phyloP scores from a whole-genome alignment of 805 yeast species.

The Lipomyces chichibuensis region DNA sequence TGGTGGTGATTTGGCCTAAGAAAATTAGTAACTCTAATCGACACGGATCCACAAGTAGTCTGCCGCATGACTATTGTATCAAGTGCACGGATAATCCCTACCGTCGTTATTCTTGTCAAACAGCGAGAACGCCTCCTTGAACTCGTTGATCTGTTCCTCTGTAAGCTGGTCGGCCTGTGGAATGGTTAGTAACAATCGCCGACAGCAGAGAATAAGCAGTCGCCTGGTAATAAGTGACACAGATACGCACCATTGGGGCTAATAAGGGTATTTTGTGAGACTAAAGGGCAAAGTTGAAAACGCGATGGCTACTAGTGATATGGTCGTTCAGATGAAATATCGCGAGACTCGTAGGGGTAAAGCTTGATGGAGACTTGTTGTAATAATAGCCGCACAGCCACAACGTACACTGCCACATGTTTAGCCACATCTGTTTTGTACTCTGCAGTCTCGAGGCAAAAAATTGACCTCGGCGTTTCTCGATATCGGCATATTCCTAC shows the following conservation, averaged over 20 bases:
- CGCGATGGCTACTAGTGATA: background rate
- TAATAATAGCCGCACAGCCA: background rate
- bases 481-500: background rate
- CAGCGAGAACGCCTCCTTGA: conserved; percentile 95
- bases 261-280: background rate
- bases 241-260: background rate
- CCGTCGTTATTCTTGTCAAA: conserved; percentile 98
- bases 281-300: background rate
- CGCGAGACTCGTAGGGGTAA: background rate
- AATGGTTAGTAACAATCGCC: background rate
- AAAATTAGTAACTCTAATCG: background rate
- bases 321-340: background rate
- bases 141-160: conserved; percentile 94
- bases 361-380: background rate
- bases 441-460: background rate
- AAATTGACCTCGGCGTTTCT: background rate
- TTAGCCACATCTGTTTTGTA: background rate
- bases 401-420: background rate
- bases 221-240: background rate
- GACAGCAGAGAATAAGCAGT: background rate
- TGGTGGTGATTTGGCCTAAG: conserved; percentile 75
- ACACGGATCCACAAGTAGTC: background rate
- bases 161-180: conserved; percentile 79
- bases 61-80: background rate
- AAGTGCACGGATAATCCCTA: conserved; percentile 14